phyloP scores from a whole-genome alignment of 2,329 filamentous ascomycete species.

The Monosporascus sp. region DNA sequence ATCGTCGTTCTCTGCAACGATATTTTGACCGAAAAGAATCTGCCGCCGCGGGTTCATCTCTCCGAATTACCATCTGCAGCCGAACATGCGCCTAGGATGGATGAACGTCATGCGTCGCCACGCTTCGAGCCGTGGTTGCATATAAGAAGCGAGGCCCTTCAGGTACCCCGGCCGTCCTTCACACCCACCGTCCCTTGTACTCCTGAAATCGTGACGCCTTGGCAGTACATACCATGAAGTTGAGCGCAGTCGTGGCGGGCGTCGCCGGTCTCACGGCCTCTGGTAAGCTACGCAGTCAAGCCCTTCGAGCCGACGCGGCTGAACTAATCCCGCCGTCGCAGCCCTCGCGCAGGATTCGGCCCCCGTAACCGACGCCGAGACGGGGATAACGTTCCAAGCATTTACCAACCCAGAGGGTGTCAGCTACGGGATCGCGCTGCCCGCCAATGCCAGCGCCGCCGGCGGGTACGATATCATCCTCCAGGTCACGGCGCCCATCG shows the following conservation, averaged over 20 bases:
- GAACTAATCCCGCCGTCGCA: conserved; percentile 9
- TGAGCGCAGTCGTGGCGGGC: conserved; percentile 19
- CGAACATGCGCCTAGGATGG: background rate
- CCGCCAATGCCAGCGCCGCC: conserved; percentile 22
- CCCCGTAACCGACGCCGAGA: conserved; percentile 30
- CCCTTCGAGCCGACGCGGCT: background rate
- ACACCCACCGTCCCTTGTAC: background rate
- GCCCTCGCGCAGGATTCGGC: conserved; percentile 29
- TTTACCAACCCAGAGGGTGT: conserved; percentile 32
- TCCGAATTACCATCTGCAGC: background rate
- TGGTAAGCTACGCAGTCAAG: conserved; percentile 19
- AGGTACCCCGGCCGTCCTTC: background rate
- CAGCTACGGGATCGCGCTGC: conserved; percentile 29
- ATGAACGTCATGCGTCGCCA: background rate
- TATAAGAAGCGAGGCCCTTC: background rate
- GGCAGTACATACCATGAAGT: conserved; percentile 27
- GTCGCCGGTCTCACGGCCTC: conserved; percentile 24
- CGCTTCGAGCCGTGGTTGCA: background rate
- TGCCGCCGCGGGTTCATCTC: background rate
- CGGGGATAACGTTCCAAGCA: conserved; percentile 39
- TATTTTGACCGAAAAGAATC: background rate
- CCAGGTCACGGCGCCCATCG: conserved; percentile 32
- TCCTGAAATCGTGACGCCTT: background rate
- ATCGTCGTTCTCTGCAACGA: background rate
- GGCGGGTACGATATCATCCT: conserved; percentile 33